phyloP scores from a whole-genome alignment of 306 rosid species.

The Vigna mungo region DNA sequence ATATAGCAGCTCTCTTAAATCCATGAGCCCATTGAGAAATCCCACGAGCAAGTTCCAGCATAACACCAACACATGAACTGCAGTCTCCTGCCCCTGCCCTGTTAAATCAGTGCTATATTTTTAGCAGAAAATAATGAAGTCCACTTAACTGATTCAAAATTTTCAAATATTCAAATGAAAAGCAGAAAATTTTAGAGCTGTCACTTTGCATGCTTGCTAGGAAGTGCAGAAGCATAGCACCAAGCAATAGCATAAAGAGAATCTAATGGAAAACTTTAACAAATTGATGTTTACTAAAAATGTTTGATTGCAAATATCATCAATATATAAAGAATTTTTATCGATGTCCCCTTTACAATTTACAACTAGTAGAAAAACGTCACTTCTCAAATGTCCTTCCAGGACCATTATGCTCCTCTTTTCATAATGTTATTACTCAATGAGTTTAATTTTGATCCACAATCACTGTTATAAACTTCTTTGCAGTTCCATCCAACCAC shows the following conservation, averaged over 20 bases:
- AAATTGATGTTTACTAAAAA: constrained; percentile 19
- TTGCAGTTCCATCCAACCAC: background rate
- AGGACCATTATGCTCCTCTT: background rate
- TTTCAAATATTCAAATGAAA: constrained; percentile 11
- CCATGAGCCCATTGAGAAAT: constrained; percentile 98
- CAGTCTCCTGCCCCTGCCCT: constrained; percentile 99
- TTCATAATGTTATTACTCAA: no score
- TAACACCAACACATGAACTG: constrained; percentile 90
- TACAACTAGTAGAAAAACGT: background rate
- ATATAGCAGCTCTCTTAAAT: constrained; percentile 78
- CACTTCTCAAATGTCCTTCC: background rate
- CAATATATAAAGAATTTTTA: background rate
- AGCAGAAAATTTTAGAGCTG: constrained; percentile 5
- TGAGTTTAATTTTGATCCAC: no score
- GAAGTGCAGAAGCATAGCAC: constrained; percentile 9
- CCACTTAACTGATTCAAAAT: constrained; percentile 4
- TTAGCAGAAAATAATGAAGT: constrained; percentile 37
- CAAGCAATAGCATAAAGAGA: background rate
- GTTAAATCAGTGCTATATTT: constrained; percentile 47
- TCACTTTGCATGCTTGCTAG: constrained; percentile 14
- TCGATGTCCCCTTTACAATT: background rate
- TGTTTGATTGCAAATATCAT: background rate
- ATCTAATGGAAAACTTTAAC: background rate
- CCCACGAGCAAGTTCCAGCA: constrained; percentile 98
- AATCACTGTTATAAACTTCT: background rate